phyloP scores from a whole-genome alignment of 192 early-diverging fungal genomes.

The Coemansia umbellata region DNA sequence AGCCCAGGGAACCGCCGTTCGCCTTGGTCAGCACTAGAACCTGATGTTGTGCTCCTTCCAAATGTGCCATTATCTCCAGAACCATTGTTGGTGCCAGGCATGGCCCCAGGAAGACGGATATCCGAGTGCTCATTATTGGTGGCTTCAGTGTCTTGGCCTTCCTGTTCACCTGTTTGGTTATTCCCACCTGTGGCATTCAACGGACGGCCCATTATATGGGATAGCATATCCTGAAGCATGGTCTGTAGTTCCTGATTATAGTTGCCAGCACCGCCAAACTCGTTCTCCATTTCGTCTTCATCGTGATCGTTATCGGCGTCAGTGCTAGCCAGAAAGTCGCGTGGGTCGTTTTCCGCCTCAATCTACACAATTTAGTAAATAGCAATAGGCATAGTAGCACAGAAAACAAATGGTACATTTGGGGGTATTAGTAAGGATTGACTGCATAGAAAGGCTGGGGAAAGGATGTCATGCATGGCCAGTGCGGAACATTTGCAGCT shows the following conservation, averaged over 20 bases:
- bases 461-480: not conserved
- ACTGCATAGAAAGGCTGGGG: not conserved
- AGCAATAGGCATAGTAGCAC: too few species aligned
- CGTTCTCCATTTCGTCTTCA: slow-evolving; percentile 50
- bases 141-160: not conserved
- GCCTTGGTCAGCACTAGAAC: not conserved
- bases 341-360: slow-evolving; percentile 39
- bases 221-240: slow-evolving; percentile 41
- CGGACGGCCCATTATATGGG: slow-evolving; percentile 28
- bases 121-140: not conserved
- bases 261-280: slow-evolving; percentile 53
- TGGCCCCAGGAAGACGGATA: slow-evolving; percentile 10
- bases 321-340: slow-evolving; percentile 30
- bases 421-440: too few species aligned
- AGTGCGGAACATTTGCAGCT: too few species aligned
- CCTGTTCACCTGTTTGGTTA: not conserved
- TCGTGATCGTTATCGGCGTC: slow-evolving; percentile 14
- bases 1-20: slow-evolving; percentile 17
- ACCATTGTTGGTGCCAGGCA: slow-evolving; percentile 10
- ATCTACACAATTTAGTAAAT: too few species aligned
- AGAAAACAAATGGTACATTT: too few species aligned
- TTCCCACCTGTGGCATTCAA: not conserved
- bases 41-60: not conserved
- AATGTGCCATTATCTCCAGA: not conserved
- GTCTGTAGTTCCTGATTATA: slow-evolving; percentile 48